Evolutionary conservation across 192 early-diverging fungal genomes (phyloP).

Genomic region (Umbelopsis sp.): DNA sequence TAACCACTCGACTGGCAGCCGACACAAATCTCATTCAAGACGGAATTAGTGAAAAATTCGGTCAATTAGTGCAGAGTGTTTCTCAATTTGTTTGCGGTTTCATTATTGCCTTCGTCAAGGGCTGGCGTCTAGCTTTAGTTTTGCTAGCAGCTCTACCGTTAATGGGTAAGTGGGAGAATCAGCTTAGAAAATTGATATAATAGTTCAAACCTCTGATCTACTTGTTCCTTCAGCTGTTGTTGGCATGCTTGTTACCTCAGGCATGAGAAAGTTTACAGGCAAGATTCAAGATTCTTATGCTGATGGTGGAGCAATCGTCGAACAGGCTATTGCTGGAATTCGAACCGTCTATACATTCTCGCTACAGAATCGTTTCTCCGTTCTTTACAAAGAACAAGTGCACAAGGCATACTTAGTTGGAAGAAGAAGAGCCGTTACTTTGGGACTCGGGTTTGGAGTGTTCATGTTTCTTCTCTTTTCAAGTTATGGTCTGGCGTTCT

Average conservation of each 20-base stretch:
- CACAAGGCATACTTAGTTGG: constrained; percentile 60
- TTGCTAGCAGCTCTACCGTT: constrained; percentile 70
- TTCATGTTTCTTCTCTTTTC: constrained; percentile 73
- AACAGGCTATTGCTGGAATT: constrained; percentile 79
- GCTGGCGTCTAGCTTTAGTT: constrained; percentile 83
- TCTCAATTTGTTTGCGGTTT: constrained; percentile 73
- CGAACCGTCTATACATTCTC: constrained; percentile 87
- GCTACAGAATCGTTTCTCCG: constrained; percentile 66
- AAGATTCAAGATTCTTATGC: constrained; percentile 63
- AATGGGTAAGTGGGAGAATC: background rate
- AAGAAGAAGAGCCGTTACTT: constrained; percentile 57
- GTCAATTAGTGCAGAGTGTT: constrained; percentile 61
- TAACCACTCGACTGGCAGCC: constrained; percentile 81
- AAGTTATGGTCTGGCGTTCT: constrained; percentile 78
- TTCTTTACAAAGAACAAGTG: constrained; percentile 62
- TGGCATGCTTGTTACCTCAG: constrained; percentile 14
- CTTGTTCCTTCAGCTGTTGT: background rate
- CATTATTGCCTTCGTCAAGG: constrained; percentile 71
- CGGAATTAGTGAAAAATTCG: constrained; percentile 83
- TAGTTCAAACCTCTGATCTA: background rate
- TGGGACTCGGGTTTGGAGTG: constrained; percentile 66
- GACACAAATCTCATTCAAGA: constrained; percentile 89
- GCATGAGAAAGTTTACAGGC: constrained; percentile 23
- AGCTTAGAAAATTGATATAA: too few relatives aligned
- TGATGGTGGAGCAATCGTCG: constrained; percentile 77